These are phyloP conservation scores for Dictyophora rubrovolvata DNA, from an alignment of 768 basidiomycete species.

Conservation along the genomic window DNA sequence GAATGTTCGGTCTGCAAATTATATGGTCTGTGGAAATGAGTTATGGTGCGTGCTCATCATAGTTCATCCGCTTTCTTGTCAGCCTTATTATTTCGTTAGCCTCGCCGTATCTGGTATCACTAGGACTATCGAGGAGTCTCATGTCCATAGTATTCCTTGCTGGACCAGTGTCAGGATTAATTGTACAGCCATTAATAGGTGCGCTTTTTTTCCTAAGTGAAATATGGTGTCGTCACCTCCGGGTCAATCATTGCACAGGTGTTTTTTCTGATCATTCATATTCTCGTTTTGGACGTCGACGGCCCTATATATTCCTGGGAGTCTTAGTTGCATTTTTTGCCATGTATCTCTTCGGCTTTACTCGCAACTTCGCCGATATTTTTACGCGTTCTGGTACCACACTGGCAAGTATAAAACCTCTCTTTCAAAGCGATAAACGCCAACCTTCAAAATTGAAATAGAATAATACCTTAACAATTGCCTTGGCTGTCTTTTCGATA, in stretches of 20 bases:
- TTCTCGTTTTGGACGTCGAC: constrained; percentile 72
- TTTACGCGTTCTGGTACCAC: constrained; percentile 27
- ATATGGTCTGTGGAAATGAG: constrained; percentile 96
- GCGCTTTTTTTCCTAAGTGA: constrained; percentile 4
- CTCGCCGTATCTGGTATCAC: constrained; percentile 82
- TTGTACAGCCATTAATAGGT: constrained; percentile 89
- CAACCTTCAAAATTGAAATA: constrained; percentile 16
- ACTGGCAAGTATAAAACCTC: constrained; percentile 14
- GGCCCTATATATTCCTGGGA: constrained; percentile 77
- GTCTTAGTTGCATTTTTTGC: constrained; percentile 55
- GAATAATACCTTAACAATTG: constrained; percentile 63
- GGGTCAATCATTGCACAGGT: constrained; percentile 19
- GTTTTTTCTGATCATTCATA: constrained; percentile 77
- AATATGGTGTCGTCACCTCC: background rate
- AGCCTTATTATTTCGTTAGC: constrained; percentile 30
- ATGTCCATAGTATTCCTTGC: constrained; percentile 92
- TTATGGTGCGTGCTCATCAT: constrained; percentile 39
- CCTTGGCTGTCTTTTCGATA: constrained; percentile 63
- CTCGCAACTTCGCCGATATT: constrained; percentile 50
- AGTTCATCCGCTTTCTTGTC: constrained; percentile 14
- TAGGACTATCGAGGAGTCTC: constrained; percentile 75
- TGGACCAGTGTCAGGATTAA: constrained; percentile 79
- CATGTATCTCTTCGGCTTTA: constrained; percentile 79
- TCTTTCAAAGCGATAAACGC: background rate
- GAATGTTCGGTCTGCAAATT: constrained; percentile 75